These are phyloP conservation scores for Thymus mandschuricus DNA, from an alignment of 257 asterid genomes.

Conservation along the genomic window DNA sequence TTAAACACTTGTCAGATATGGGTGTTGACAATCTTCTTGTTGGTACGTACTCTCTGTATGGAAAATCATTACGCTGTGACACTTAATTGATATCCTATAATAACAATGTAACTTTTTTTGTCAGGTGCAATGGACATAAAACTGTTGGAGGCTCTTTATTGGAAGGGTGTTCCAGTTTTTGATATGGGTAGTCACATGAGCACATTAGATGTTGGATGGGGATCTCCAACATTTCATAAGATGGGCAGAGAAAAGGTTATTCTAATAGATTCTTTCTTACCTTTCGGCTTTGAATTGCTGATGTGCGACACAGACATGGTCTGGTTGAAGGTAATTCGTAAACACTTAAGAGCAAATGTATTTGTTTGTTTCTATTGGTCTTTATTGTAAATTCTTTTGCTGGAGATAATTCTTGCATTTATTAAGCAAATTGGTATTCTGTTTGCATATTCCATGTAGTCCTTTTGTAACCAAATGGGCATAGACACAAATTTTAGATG, in stretches of 20 bases:
- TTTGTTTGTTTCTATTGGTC: constrained; percentile 19
- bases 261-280: constrained; percentile 82
- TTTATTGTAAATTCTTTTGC: not conserved
- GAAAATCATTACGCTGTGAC: constrained; percentile 13
- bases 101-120: constrained; percentile 21
- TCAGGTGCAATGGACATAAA: constrained; percentile 99
- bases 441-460: constrained; percentile 15
- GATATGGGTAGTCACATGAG: constrained; percentile 99
- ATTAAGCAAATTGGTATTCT: constrained; percentile 1
- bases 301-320: constrained; percentile 99
- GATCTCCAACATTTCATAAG: constrained; percentile 87
- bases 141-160: constrained; percentile 88
- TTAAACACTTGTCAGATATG: constrained; percentile 87
- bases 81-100: constrained; percentile 26
- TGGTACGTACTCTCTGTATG: constrained; percentile 56
- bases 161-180: constrained; percentile 96
- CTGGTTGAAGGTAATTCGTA: constrained; percentile 86
- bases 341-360: constrained; percentile 25
- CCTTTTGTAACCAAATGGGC: constrained; percentile 9
- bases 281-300: constrained; percentile 83
- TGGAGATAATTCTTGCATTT: constrained; percentile 8
- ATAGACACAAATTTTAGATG: constrained; percentile 1
- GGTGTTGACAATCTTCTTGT: constrained; percentile 86
- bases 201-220: constrained; percentile 98
- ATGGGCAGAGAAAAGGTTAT: constrained; percentile 97